Evolutionary conservation across 306 rosid species (phyloP).

Genomic region (Rosa lucieae): DNA sequence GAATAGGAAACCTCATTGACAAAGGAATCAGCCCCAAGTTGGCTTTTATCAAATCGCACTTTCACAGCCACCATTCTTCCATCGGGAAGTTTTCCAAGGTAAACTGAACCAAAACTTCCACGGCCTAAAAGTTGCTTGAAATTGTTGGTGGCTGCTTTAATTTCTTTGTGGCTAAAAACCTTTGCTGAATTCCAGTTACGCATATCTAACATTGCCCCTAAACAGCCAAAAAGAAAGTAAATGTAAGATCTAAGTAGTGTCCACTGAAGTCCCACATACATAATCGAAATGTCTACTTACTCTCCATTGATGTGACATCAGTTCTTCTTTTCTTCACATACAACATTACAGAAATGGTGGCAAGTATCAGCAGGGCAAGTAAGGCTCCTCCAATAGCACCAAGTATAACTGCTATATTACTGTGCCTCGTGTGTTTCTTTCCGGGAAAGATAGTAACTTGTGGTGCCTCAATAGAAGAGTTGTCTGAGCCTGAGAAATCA

Average conservation of each 20-base stretch:
- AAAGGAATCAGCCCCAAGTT: constrained; percentile 86
- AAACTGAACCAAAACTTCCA: constrained; percentile 93
- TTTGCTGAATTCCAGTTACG: constrained; percentile 83
- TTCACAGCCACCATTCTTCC: constrained; percentile 83
- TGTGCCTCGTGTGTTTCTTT: constrained; percentile 41
- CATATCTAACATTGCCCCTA: constrained; percentile 54
- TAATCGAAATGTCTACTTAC: constrained; percentile 39
- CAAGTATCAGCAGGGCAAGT: constrained; percentile 38
- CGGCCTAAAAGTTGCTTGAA: constrained; percentile 82
- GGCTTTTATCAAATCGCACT: constrained; percentile 84
- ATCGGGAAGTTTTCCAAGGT: constrained; percentile 74
- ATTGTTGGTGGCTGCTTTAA: constrained; percentile 74
- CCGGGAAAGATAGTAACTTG: constrained; percentile 59
- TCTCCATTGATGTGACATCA: constrained; percentile 44
- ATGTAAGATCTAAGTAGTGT: constrained; percentile 1
- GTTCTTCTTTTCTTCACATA: constrained; percentile 49
- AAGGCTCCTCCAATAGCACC: constrained; percentile 59
- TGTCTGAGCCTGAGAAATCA: constrained; percentile 45
- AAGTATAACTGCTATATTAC: constrained; percentile 45
- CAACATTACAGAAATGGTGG: constrained; percentile 40
- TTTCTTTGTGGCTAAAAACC: constrained; percentile 75
- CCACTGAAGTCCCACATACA: not conserved
- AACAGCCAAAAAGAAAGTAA: constrained; percentile 12
- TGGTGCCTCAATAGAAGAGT: constrained; percentile 74
- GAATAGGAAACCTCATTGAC: constrained; percentile 71